phyloP scores from a whole-genome alignment of 2,329 filamentous ascomycete genomes.

The Verticillium isaacii region DNA sequence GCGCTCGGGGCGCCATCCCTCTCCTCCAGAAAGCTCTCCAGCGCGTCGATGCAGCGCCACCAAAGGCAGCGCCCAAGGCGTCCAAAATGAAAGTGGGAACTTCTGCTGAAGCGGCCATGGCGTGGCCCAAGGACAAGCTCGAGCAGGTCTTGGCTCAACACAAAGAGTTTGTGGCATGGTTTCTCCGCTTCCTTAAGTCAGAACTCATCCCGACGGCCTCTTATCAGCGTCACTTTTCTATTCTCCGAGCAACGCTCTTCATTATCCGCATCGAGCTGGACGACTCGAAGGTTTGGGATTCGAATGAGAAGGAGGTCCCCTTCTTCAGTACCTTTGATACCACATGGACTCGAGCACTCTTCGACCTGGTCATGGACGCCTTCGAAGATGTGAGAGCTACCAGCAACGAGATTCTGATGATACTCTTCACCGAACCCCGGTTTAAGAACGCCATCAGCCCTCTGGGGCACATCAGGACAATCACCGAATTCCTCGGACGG shows the following conservation, averaged over 20 bases:
- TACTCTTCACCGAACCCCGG: slow-evolving; percentile 37
- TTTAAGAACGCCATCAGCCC: slow-evolving; percentile 18
- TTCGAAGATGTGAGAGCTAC: slow-evolving; percentile 83
- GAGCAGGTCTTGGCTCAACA: slow-evolving; percentile 42
- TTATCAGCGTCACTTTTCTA: slow-evolving; percentile 84
- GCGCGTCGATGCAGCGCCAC: slow-evolving; percentile 13
- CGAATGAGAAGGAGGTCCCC: slow-evolving; percentile 30
- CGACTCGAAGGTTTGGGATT: slow-evolving; percentile 32
- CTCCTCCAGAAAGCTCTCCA: slow-evolving; percentile 41
- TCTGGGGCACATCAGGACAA: slow-evolving; percentile 17
- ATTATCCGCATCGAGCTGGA: slow-evolving; percentile 69
- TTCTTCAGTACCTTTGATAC: slow-evolving; percentile 38
- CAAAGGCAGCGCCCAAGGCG: slow-evolving; percentile 7
- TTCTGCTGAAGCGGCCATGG: slow-evolving; percentile 4
- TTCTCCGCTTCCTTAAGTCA: slow-evolving; percentile 62
- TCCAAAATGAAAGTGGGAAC: slow-evolving; percentile 28
- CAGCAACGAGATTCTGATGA: slow-evolving; percentile 45
- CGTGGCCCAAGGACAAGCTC: slow-evolving; percentile 30
- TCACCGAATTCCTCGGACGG: slow-evolving; percentile 42
- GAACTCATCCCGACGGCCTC: slow-evolving; percentile 79
- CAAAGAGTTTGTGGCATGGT: slow-evolving; percentile 67
- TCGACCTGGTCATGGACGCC: slow-evolving; percentile 80
- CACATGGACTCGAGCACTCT: slow-evolving; percentile 57
- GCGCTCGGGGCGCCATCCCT: slow-evolving; percentile 63
- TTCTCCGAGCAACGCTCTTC: slow-evolving; percentile 64